Percentiles rank a stretch among this genome's conserved stretches.
These are phyloP conservation scores for Acer negundo DNA, from an alignment of 345 rosid species.

Conservation along the genomic window DNA sequence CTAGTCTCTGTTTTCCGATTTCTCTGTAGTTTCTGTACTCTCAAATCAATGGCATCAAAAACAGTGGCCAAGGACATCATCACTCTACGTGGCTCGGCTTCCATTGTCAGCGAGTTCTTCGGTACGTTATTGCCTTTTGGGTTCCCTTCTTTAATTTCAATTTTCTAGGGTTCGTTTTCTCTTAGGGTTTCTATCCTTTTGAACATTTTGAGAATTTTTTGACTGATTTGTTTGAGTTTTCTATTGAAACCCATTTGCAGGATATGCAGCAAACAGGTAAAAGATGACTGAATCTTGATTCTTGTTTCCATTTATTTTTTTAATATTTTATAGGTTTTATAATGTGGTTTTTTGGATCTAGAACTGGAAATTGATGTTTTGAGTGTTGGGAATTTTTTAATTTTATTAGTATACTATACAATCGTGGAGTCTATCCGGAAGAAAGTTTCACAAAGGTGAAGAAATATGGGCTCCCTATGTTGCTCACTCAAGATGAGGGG, in stretches of 20 bases:
- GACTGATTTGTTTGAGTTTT: constrained; percentile 14
- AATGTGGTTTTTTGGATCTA: not conserved
- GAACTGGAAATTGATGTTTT: constrained; percentile 11
- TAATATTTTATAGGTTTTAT: not conserved
- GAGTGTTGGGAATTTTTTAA: constrained; percentile 35
- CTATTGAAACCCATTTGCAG: constrained; percentile 37
- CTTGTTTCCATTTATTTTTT: not conserved
- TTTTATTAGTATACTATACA: constrained; percentile 78
- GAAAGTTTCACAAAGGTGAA: constrained; percentile 91
- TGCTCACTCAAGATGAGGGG: constrained; percentile 86
- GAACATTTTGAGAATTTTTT: not conserved
- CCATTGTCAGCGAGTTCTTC: constrained; percentile 95
- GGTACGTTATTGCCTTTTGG: constrained; percentile 40
- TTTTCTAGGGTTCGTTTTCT: not conserved
- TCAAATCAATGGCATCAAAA: constrained; percentile 58
- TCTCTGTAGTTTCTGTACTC: not conserved
- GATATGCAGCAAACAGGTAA: constrained; percentile 98
- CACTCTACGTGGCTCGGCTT: constrained; percentile 95
- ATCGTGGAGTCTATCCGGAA: constrained; percentile 94
- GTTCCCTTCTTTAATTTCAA: not conserved
- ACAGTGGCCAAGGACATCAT: constrained; percentile 88
- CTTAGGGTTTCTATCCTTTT: not conserved
- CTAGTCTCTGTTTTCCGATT: not conserved
- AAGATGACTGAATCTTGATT: constrained; percentile 2
- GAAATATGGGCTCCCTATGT: constrained; percentile 94